Conservation (phyloP, 2,329 filamentous ascomycete genomes). For the Geosmithia morbida region DNA sequence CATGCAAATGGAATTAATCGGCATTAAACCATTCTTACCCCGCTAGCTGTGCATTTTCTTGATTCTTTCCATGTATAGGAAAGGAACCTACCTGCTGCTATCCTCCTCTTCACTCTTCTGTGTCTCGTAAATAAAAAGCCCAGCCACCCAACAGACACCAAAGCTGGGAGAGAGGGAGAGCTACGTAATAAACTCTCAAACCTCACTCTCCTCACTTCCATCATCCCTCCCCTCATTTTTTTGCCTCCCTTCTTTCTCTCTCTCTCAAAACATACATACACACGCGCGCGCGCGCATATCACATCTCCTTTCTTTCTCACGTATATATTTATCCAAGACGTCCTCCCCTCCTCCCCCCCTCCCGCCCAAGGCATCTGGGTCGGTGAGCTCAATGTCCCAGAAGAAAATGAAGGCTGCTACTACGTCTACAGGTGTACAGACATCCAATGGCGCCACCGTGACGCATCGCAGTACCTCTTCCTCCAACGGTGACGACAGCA, state of each 20-base stretch:
- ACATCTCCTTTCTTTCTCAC: background rate
- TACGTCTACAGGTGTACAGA: constrained; percentile 19
- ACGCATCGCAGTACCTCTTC: constrained; percentile 4
- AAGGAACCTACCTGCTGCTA: too few relatives aligned
- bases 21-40: background rate
- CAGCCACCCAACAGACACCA: background rate
- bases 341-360: background rate
- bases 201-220: background rate
- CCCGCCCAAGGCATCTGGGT: too few relatives aligned
- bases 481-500: constrained; percentile 13
- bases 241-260: background rate
- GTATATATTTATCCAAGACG: background rate
- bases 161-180: background rate
- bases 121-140: too few relatives aligned
- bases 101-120: too few relatives aligned
- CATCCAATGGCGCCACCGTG: constrained; percentile 4
- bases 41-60: background rate
- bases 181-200: background rate
- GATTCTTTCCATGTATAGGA: too few relatives aligned
- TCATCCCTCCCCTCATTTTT: background rate
- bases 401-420: constrained; percentile 17
- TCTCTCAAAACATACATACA: background rate
- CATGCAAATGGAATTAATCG: background rate
- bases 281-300: too few relatives aligned
- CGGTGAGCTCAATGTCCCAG: too few relatives aligned